Conservation (phyloP, 805 yeast genomes). For the Suhomyces faveliae region DNA sequence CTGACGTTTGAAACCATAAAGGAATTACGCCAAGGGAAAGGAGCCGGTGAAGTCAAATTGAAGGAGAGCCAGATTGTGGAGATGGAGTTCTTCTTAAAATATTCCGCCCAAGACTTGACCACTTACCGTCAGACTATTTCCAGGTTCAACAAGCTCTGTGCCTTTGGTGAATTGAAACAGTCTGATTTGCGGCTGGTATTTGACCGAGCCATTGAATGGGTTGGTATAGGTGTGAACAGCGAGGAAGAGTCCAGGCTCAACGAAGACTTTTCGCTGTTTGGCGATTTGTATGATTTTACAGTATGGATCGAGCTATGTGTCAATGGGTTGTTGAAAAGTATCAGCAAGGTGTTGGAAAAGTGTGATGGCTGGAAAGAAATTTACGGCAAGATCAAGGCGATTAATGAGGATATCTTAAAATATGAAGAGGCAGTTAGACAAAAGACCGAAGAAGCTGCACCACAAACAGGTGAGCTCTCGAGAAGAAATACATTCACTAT, state of each 20-base stretch:
- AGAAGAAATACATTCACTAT: constrained; percentile 17
- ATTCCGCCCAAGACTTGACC: constrained; percentile 43
- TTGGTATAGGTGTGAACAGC: not conserved
- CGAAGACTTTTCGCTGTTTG: constrained; percentile 11
- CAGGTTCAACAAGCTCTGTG: constrained; percentile 35
- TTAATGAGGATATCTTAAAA: constrained; percentile 29
- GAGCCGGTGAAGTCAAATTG: constrained; percentile 23
- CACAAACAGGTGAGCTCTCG: constrained; percentile 8
- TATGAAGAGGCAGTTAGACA: constrained; percentile 18
- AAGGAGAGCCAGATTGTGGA: constrained; percentile 29
- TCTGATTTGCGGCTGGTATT: constrained; percentile 27
- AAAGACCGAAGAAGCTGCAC: not conserved
- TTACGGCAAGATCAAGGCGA: constrained; percentile 23
- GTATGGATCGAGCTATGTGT: constrained; percentile 26
- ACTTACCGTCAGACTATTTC: constrained; percentile 27
- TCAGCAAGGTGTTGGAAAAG: constrained; percentile 22
- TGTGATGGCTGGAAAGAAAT: constrained; percentile 31
- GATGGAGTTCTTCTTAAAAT: constrained; percentile 48
- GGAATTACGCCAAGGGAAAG: constrained; percentile 19
- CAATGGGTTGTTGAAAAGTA: constrained; percentile 22
- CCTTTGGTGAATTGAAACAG: constrained; percentile 32
- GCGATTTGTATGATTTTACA: constrained; percentile 15
- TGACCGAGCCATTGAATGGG: constrained; percentile 14
- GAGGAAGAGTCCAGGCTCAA: not conserved
- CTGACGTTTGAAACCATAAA: constrained; percentile 37